phyloP scores from a whole-genome alignment of 2,329 filamentous ascomycete species.

The Grosmannia penicillata region DNA sequence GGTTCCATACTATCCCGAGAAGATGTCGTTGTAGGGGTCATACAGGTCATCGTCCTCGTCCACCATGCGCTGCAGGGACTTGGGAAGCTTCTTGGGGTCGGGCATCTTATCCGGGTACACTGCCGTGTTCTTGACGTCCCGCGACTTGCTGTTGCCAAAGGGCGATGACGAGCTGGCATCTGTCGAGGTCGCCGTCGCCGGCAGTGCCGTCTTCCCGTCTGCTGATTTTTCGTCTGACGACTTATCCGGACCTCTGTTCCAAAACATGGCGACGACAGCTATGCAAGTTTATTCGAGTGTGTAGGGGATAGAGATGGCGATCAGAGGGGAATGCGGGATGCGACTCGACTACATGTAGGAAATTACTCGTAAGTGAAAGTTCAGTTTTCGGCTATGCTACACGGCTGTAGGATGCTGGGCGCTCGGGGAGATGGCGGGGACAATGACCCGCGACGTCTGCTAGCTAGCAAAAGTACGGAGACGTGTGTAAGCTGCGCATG shows the following conservation, averaged over 20 bases:
- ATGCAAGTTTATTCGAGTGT: no score
- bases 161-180: constrained; percentile 10
- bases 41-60: constrained; percentile 49
- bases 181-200: constrained; percentile 18
- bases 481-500: no score
- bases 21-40: constrained; percentile 61
- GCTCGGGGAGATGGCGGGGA: no score
- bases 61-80: constrained; percentile 40
- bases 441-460: no score
- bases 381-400: no score
- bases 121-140: constrained; percentile 9
- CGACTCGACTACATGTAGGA: no score
- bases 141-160: neutral
- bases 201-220: constrained; percentile 9
- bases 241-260: constrained; percentile 19
- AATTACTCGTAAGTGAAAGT: no score
- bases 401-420: no score
- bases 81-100: constrained; percentile 34
- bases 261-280: constrained; percentile 24
- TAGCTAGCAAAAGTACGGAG: no score
- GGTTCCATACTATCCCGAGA: constrained; percentile 60
- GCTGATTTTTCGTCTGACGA: constrained; percentile 11
- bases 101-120: constrained; percentile 33
- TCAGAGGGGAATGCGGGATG: neutral
- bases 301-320: neutral